Percentiles rank a stretch among this genome's conserved stretches.
These are phyloP conservation scores for Iberis pinnata DNA, from an alignment of 345 rosid species.

Conservation along the genomic window DNA sequence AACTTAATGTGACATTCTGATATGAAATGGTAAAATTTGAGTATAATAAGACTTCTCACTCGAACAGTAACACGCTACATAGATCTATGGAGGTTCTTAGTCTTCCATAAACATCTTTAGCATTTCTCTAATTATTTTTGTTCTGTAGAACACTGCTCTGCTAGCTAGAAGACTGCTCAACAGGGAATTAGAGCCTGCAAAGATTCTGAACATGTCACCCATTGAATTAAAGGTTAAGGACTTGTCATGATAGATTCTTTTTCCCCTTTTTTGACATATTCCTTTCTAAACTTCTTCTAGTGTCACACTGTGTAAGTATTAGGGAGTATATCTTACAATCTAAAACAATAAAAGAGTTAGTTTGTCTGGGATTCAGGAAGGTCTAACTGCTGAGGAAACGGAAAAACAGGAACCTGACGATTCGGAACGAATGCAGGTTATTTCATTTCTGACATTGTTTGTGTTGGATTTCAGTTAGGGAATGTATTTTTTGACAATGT, in stretches of 20 bases:
- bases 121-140: not conserved
- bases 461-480: conserved; percentile 5
- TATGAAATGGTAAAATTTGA: conserved; percentile 4
- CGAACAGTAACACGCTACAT: not conserved
- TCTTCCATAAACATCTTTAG: not conserved
- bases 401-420: conserved; percentile 82
- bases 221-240: conserved; percentile 67
- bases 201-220: conserved; percentile 84
- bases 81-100: not conserved
- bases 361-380: conserved; percentile 53
- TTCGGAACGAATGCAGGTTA: conserved; percentile 70
- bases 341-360: conserved; percentile 4
- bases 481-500: conserved; percentile 10
- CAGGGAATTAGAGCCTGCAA: conserved; percentile 73
- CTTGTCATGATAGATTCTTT: conserved; percentile 11
- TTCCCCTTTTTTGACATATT: not conserved
- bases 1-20: conserved; percentile 3
- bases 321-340: conserved; percentile 5
- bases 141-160: conserved; percentile 43
- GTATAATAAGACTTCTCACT: conserved; percentile 5
- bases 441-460: not conserved
- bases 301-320: not conserved
- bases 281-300: not conserved
- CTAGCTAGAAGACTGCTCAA: conserved; percentile 72
- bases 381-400: conserved; percentile 80